A percentile compares a stretch with the other conserved stretches of the same genome.
Evolutionary conservation across 2,329 filamentous ascomycete species (phyloP).

Genomic region (Xenosphaeropsis pyriputrescens): DNA sequence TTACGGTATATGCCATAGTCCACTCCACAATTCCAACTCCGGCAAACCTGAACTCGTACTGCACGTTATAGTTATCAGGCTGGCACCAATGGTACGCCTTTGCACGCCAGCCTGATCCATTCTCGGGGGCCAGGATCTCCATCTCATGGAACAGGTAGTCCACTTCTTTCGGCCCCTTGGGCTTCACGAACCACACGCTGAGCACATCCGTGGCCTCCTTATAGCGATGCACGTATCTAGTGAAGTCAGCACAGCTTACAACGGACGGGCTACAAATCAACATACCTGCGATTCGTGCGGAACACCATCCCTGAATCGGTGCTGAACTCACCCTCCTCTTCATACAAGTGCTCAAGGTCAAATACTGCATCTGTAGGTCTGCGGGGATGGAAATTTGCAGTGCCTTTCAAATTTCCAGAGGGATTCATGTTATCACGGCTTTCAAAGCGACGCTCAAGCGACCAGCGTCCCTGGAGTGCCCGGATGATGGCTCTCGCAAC

Average conservation of each 20-base stretch:
- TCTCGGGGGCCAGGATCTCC: slow-evolving; percentile 34
- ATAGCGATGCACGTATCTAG: slow-evolving; percentile 63
- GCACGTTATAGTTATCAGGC: slow-evolving; percentile 56
- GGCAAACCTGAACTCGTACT: slow-evolving; percentile 50
- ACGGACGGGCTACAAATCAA: background rate
- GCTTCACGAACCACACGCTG: slow-evolving; percentile 60
- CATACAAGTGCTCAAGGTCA: slow-evolving; percentile 44
- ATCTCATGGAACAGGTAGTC: slow-evolving; percentile 67
- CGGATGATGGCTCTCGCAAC: slow-evolving; percentile 55
- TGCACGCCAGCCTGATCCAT: slow-evolving; percentile 36
- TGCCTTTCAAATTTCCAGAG: slow-evolving; percentile 49
- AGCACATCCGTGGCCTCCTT: slow-evolving; percentile 40
- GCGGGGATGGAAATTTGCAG: slow-evolving; percentile 48
- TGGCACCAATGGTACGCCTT: slow-evolving; percentile 56
- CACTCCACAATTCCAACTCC: slow-evolving; percentile 42
- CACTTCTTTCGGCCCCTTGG: slow-evolving; percentile 42
- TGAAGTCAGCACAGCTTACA: slow-evolving; percentile 23
- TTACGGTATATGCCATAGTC: slow-evolving; percentile 49
- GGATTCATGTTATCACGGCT: slow-evolving; percentile 42
- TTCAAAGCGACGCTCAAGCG: slow-evolving; percentile 38
- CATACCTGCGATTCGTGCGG: slow-evolving; percentile 12
- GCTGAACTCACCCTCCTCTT: slow-evolving; percentile 51
- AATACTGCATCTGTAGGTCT: slow-evolving; percentile 33
- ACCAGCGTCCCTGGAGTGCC: slow-evolving; percentile 57
- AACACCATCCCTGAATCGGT: slow-evolving; percentile 25